Base-by-base conservation (phyloP, 2,329 filamentous ascomycete species). In the Beauveria asiatica region DNA sequence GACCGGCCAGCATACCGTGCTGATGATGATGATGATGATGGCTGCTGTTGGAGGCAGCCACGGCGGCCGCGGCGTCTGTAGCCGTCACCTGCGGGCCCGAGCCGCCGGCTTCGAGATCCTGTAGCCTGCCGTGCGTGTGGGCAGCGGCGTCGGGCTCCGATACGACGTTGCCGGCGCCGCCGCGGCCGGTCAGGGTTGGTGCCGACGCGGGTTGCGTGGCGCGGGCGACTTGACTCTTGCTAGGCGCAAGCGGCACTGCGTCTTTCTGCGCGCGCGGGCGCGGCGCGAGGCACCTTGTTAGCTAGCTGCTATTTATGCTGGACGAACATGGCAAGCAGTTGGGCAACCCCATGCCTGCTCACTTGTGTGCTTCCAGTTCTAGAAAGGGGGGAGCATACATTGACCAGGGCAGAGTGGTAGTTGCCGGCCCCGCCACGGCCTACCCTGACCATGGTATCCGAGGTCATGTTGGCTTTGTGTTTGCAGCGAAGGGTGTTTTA, bases 361-460 rank as follows among this genome's bases (percentile, higher is more conserved):
- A 27, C 8, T 30, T 13, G 30, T 13, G 30, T 13, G 30, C 33
- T 13, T 45, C 52, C 19, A 30, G 42, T 23, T 37, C 42, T n/a
- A 21, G 9, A 21, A 30, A 25, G 42, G 37, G 19, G 44, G 19
- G 37, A 30, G 25, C 57, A 23, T 53, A 59, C 57, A 54, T 59
- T 48, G 41, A 44, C 50, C 8, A 42, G 50, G 41, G 57, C 41
- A 46, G 57, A 25, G 41, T 76, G 78, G 68, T 78, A 83, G 69
- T 84, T 84, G 44, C 82, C 82, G 16, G 81, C 81, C 44, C 82
- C 82, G 49, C 82, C 82, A 49, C 82, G 78, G 62, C 82, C 82
- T 16, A 77, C 75, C 48, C 74, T 72, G 57, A 74, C 72, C 66
- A 77, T 78, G 59, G 72, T 70, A 63, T 77, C 77, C 63, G 67